Percentiles rank a stretch among this genome's conserved stretches.
phyloP scores from a whole-genome alignment of 345 rosid genomes.

The Luvunga scandens region DNA sequence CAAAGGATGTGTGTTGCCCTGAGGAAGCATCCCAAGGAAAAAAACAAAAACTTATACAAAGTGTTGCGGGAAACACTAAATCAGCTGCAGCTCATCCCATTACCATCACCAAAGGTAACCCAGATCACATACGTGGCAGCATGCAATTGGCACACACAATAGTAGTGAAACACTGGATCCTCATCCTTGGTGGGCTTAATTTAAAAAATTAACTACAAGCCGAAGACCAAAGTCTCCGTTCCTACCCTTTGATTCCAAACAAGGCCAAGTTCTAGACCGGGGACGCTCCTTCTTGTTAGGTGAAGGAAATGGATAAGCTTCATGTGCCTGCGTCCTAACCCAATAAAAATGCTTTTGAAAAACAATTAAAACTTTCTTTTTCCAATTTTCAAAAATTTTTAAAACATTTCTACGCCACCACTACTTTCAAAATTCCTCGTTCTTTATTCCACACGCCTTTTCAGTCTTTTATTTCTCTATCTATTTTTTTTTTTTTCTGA shows the following conservation, averaged over 20 bases:
- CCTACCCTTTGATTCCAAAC: background rate
- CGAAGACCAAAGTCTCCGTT: conserved; percentile 18
- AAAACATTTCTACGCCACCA: background rate
- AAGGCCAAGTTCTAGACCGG: background rate
- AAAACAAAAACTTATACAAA: background rate
- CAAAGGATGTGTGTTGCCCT: background rate
- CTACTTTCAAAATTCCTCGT: conserved; percentile 23
- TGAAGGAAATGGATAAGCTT: conserved; percentile 40
- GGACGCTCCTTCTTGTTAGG: conserved; percentile 18
- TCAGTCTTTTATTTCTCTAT: background rate
- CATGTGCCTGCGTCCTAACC: background rate
- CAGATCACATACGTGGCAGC: background rate
- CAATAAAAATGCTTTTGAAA: background rate
- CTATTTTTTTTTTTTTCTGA: too few species aligned
- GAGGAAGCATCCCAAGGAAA: conserved; percentile 16
- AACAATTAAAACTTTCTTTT: background rate
- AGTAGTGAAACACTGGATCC: background rate
- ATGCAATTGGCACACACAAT: background rate
- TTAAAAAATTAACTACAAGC: background rate
- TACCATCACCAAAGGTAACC: background rate
- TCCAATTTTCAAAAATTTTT: background rate
- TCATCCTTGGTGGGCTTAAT: conserved; percentile 10
- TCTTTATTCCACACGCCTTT: conserved; percentile 27
- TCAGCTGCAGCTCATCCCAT: background rate
- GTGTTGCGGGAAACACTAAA: too few species aligned